phyloP scores from a whole-genome alignment of 441 rosid species.

The Cnidoscolus chayamansa region DNA sequence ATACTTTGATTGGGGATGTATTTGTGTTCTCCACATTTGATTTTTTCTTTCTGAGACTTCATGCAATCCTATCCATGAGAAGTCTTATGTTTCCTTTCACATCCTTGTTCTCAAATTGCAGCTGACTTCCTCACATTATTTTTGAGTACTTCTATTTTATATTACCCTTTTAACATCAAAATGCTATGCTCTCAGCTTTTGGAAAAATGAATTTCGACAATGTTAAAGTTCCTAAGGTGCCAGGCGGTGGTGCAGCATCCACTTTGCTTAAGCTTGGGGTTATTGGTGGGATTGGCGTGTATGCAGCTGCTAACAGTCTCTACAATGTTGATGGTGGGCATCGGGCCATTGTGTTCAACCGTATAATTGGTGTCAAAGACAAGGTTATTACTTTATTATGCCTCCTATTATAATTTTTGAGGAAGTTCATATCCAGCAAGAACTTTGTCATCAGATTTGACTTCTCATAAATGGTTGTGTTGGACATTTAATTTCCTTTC shows the following conservation, averaged over 20 bases:
- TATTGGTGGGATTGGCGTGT: constrained; percentile 64
- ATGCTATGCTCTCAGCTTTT: constrained; percentile 1
- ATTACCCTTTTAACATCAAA: background rate
- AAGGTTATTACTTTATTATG: constrained; percentile 39
- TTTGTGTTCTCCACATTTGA: background rate
- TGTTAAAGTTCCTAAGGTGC: constrained; percentile 68
- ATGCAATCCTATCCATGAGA: too few species aligned
- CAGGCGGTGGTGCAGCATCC: constrained; percentile 65
- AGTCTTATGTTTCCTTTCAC: background rate
- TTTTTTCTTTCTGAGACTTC: background rate
- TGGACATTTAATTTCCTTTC: background rate
- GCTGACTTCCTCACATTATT: background rate
- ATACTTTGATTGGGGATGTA: background rate
- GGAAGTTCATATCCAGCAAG: background rate
- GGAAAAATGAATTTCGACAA: constrained; percentile 66
- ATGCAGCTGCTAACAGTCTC: constrained; percentile 67
- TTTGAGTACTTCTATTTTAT: background rate
- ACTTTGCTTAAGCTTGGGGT: constrained; percentile 64
- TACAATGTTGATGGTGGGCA: constrained; percentile 96
- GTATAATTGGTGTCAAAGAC: constrained; percentile 68
- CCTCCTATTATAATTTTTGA: background rate
- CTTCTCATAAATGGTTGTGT: background rate
- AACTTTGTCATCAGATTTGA: constrained; percentile 3
- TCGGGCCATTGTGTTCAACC: constrained; percentile 84
- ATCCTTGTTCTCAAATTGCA: background rate